Percentiles rank a stretch among this genome's conserved stretches.
Evolutionary conservation across 2,329 filamentous ascomycete genomes (phyloP).

Genomic region (Oidium heveae): DNA sequence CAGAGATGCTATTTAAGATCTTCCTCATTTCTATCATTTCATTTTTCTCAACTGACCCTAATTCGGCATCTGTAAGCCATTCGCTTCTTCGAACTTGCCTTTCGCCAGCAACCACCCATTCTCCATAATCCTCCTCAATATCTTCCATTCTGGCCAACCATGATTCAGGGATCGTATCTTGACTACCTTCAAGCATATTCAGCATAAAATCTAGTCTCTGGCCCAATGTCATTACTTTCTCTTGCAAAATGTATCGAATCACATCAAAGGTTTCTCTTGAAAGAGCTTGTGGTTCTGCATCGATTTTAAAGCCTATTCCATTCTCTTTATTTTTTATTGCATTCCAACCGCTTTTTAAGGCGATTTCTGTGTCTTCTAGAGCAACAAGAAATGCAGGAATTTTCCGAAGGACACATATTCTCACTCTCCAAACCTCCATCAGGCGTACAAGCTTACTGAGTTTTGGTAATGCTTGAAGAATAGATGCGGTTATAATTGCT

Average conservation of each 20-base stretch:
- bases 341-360: slow-evolving; percentile 41
- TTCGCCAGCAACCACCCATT: slow-evolving; percentile 62
- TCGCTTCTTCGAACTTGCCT: slow-evolving; percentile 45
- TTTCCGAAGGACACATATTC: slow-evolving; percentile 48
- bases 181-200: slow-evolving; percentile 58
- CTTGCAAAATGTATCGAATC: slow-evolving; percentile 34
- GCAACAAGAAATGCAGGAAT: slow-evolving; percentile 42
- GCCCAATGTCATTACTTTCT: slow-evolving; percentile 45
- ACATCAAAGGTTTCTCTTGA: slow-evolving; percentile 14
- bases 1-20: too few relatives aligned
- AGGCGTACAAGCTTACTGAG: slow-evolving; percentile 47
- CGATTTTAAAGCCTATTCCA: background rate
- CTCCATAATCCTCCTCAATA: slow-evolving; percentile 51
- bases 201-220: slow-evolving; percentile 61
- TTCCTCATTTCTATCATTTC: too few relatives aligned
- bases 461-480: slow-evolving; percentile 67
- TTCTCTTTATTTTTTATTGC: slow-evolving; percentile 20
- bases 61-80: slow-evolving; percentile 13
- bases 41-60: too few relatives aligned
- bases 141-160: slow-evolving; percentile 77
- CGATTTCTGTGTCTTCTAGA: slow-evolving; percentile 38
- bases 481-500: slow-evolving; percentile 70
- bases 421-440: slow-evolving; percentile 54
- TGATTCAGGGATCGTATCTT: slow-evolving; percentile 58
- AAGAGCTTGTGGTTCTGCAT: background rate